Base-by-base conservation (phyloP, 2,329 filamentous ascomycete genomes). In the Fusarium anguioides region DNA sequence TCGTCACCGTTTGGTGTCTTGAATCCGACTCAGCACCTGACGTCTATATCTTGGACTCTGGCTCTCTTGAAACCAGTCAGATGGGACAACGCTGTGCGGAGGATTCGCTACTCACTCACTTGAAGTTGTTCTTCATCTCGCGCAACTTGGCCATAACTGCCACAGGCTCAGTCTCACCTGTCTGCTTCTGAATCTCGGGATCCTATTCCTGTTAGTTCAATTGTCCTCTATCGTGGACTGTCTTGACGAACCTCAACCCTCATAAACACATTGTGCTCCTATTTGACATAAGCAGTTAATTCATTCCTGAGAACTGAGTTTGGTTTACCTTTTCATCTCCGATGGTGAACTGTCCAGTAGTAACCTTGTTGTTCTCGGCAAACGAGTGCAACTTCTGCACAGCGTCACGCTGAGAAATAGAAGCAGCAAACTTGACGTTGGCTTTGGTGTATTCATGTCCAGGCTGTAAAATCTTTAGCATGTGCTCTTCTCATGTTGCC, bases 381-480 rank as follows among this genome's bases (percentile, higher is more conserved):
- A 93, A 97, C 0, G 85, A 83, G 69, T 92, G 83, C 29, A 99
- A 84, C 72, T 89, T 91, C 83, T 91, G 89, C 65, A 97, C 88
- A 1, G 92, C 84, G 46, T 92, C 89, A 39, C 87, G 91, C 73
- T 92, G 88, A 55, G 91, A 82, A 17, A 98, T 91, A 4, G 90
- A 91, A 60, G 91, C 81, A 45, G 88, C 90, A 75, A 99, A 99
- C 77, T 93, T 93, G 74, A 96, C 93, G 75, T 99, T 99, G 49
- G 91, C 87, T 80, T 96, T 97, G n/a, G 96, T 99, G 81, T 99
- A 99, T 79, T 98, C 96, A 74, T 99, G 96, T 6, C 96, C 96
- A 18, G 95, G 94, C 90, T 95, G 64, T 21, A 33, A 37, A 14
- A 9, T 26, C 36, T 41, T 71, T 21, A 71, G 56, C 8, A 17